These are phyloP conservation scores for Fusarium pilosicola DNA, from an alignment of 2,329 filamentous ascomycete species.

Conservation along the genomic window DNA sequence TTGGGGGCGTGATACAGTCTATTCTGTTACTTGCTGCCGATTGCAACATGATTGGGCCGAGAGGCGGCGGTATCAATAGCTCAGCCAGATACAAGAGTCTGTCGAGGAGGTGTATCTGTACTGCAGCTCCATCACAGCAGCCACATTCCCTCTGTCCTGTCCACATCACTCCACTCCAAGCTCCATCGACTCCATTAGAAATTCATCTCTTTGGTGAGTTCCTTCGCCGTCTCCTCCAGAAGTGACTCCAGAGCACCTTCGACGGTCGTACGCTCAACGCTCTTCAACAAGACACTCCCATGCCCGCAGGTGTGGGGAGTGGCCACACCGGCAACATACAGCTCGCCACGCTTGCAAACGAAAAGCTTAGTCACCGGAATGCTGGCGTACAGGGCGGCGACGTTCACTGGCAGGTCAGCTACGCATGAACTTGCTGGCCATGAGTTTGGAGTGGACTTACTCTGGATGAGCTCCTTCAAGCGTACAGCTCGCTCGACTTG, in stretches of 20 bases:
- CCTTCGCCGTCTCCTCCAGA: background rate
- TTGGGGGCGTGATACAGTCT: background rate
- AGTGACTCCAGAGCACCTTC: background rate
- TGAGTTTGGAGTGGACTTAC: background rate
- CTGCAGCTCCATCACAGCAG: background rate
- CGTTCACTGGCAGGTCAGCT: background rate
- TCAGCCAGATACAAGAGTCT: background rate
- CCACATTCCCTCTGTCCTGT: background rate
- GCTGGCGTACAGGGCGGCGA: background rate
- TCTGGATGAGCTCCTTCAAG: background rate
- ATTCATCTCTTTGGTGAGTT: background rate
- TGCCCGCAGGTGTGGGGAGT: background rate
- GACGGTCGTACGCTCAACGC: background rate
- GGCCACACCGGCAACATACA: background rate
- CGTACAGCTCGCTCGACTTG: background rate
- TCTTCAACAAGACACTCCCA: background rate
- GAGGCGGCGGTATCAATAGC: background rate
- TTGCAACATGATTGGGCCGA: background rate
- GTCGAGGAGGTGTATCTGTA: background rate
- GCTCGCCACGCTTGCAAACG: background rate
- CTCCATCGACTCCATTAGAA: background rate
- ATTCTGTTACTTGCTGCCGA: background rate
- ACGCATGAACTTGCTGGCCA: background rate
- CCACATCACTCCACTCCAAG: background rate
- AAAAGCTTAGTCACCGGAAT: background rate